Evolutionary conservation across 345 rosid species (phyloP).

Genomic region (thale cress (Arabidopsis thaliana)): DNA sequence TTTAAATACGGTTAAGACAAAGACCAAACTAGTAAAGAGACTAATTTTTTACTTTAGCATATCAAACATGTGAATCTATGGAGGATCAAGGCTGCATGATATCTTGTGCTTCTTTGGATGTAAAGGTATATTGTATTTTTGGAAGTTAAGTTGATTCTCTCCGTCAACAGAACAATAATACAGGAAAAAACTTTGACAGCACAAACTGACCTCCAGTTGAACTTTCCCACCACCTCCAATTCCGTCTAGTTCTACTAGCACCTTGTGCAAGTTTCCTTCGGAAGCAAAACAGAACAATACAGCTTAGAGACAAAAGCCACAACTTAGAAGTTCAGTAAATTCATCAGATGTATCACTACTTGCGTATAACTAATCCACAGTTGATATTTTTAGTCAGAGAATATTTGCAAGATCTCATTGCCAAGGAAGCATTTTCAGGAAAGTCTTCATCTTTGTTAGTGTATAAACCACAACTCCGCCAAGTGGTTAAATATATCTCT

Average conservation of each 20-base stretch:
- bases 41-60: slow-evolving; percentile 8
- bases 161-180: not conserved
- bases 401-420: slow-evolving; percentile 6
- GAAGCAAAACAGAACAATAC: slow-evolving; percentile 22
- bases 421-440: not conserved
- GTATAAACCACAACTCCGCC: not conserved
- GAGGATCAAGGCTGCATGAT: slow-evolving; percentile 8
- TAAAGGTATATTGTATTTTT: not conserved
- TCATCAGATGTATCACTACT: slow-evolving; percentile 22
- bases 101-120: not conserved
- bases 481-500: slow-evolving; percentile 4
- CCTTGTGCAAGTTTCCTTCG: slow-evolving; percentile 70
- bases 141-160: slow-evolving; percentile 9
- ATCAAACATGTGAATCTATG: slow-evolving; percentile 11
- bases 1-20: not conserved
- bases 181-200: not conserved
- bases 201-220: slow-evolving; percentile 73
- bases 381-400: slow-evolving; percentile 16
- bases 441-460: not conserved
- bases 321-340: slow-evolving; percentile 9
- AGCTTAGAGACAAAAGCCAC: slow-evolving; percentile 2
- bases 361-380: slow-evolving; percentile 9
- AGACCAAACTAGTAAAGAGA: not conserved
- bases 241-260: slow-evolving; percentile 86
- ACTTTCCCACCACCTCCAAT: slow-evolving; percentile 97